Evolutionary conservation across 441 rosid species (phyloP), one percentile per base, ranked within the genome.

Genomic region (Melastoma candidum): DNA sequence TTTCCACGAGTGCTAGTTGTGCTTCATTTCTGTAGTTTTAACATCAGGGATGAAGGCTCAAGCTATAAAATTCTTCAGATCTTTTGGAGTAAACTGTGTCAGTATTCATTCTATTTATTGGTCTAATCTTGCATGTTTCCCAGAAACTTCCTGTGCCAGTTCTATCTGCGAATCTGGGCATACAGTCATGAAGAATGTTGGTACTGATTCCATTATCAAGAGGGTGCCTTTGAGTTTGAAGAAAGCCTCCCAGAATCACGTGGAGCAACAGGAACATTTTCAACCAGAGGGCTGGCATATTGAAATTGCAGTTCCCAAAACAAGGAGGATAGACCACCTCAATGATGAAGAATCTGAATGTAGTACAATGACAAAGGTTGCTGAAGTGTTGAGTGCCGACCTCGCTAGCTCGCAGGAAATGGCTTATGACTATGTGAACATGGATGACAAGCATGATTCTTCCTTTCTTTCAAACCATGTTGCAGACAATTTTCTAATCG

Each of bases 281-380:
- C 79, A 80, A 71, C 75, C 75, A 55, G 90, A 79, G 69, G 72
- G 76, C 26, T 87, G 96, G 98, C 77, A 72, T 46, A 64, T 87
- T 72, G 96, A 87, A 64, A 85, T 87, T 64, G 77, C 88, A 8
- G 75, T 85, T 46, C 80, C 95, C 2, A 77, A 74, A 68, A 63
- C 67, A 57, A 75, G 67, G 49, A 48, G 49, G 51, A 60, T 58
- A 53, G 69, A 81, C 64, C 70, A 72, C 53, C 51, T 64, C 68
- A 76, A 73, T 43, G 79, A 76, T 64, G 93, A 87, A 67, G 96
- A 87, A 77, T 83, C 95, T 25, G 90, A 85, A 61, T 81, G 82
- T 48, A 83, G 98, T 69, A 80, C 80, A 57, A 55, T 82, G 52
- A 80, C 87, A 14, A 87, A 79, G 71, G 71, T 78, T 25, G 47